Evolutionary conservation across 2,329 filamentous ascomycete species (phyloP).

Genomic region (Botryotinia convoluta): DNA sequence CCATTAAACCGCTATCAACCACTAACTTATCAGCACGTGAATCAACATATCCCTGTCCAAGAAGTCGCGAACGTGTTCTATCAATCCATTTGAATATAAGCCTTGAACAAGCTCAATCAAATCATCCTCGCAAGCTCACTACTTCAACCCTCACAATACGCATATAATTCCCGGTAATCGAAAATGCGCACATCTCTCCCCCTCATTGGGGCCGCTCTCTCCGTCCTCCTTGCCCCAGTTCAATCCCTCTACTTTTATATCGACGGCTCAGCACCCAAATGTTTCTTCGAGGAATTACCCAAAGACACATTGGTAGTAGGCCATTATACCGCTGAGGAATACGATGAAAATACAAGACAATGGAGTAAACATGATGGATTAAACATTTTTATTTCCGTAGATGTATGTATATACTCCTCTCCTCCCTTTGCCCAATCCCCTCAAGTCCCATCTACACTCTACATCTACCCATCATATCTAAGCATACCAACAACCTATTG

Average conservation of each 20-base stretch:
- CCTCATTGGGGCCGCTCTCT: constrained; percentile 57
- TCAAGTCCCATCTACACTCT: constrained; percentile 20
- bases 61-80: constrained; percentile 23
- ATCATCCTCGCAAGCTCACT: neutral
- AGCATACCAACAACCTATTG: neutral
- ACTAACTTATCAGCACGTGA: constrained; percentile 19
- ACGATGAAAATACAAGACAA: constrained; percentile 63
- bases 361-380: constrained; percentile 75
- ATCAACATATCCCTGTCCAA: neutral
- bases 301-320: constrained; percentile 97
- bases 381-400: constrained; percentile 86
- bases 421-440: constrained; percentile 3
- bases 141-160: neutral
- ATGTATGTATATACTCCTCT: constrained; percentile 51
- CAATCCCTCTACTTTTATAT: constrained; percentile 95
- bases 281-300: constrained; percentile 96
- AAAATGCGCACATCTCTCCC: constrained; percentile 61
- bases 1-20: neutral
- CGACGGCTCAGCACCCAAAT: constrained; percentile 81
- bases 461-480: neutral
- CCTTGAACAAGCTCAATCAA: neutral
- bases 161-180: neutral
- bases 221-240: constrained; percentile 56
- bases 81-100: constrained; percentile 10
- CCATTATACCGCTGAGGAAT: constrained; percentile 84